phyloP scores from a whole-genome alignment of 2,329 filamentous ascomycete species.

The Ascochyta lentis region DNA sequence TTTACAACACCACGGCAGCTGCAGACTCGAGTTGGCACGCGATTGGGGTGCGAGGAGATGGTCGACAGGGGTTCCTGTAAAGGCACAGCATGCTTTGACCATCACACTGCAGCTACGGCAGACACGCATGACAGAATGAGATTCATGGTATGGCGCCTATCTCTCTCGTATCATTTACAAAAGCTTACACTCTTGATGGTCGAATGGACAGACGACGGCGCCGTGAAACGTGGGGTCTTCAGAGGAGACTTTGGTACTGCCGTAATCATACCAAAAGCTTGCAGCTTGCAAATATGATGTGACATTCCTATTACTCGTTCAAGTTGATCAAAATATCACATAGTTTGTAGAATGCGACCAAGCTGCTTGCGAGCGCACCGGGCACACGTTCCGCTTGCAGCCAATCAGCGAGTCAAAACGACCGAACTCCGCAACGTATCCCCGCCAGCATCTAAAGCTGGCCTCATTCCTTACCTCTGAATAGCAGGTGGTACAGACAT shows the following conservation, averaged over 20 bases:
- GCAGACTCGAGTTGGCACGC: no score
- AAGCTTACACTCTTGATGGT: background rate
- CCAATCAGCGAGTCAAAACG: constrained; percentile 24
- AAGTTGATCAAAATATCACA: background rate
- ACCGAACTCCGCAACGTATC: constrained; percentile 20
- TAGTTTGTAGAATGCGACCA: background rate
- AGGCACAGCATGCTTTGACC: background rate
- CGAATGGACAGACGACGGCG: background rate
- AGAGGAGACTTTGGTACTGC: background rate
- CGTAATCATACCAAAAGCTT: background rate
- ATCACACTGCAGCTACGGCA: background rate
- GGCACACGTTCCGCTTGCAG: background rate
- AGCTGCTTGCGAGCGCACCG: no score
- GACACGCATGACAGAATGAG: no score
- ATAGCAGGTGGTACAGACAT: constrained; percentile 25
- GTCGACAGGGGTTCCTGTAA: background rate
- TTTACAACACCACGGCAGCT: no score
- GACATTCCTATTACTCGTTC: background rate
- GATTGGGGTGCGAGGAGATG: no score
- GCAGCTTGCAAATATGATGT: background rate
- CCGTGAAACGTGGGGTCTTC: background rate
- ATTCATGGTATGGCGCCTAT: background rate
- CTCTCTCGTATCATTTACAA: background rate
- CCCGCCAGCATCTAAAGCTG: constrained; percentile 22
- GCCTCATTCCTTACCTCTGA: constrained; percentile 18